Evolutionary conservation across 495 filamentous ascomycete genomes (phyloP), one percentile per base, ranked within the genome.

Genomic region (Glutinoglossum americanum): DNA sequence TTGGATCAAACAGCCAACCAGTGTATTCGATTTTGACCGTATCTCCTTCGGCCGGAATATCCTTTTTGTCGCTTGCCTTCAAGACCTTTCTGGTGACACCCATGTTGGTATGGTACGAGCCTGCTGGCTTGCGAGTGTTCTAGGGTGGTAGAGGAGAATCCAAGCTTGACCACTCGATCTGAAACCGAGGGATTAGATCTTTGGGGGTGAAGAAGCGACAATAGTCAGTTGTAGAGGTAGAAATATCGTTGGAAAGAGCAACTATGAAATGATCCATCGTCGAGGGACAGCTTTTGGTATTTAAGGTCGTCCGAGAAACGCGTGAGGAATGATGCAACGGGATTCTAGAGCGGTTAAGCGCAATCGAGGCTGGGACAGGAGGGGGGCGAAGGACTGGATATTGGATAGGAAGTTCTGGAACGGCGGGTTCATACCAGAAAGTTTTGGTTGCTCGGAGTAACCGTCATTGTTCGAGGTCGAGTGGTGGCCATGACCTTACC

Each of bases 1-100:
- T 69, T 65, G 61, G 37, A 47, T 89, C 83, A 71, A 83, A 83
- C 48, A 93, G 74, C 70, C 77, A 88, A 61, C 87, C 87, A 23
- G 82, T 87, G 73, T 92, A 94, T 68, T 85, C 81, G 62, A 94
- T 88, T 62, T 76, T 76, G 63, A 93, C 83, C 17, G 65, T 73
- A 66, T 89, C 79, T 25, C 84, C 82, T 17, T 67, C 65, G 61
- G 69, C 62, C 48, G 87, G 84, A 64, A 68, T 75, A 45, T 76
- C 65, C 17, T 70, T 71, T 58, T 70, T 71, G 63, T 82, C 75
- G 57, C 81, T 81, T 13, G 64, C 39, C 17, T 56, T 57, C 51
- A 79, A 62, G 49, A 67, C 57, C 51, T 68, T 59, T 61, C 71
- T 77, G 17, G 61, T 62, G 64, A 83, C 78, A 47, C 57, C 57